Evolutionary conservation across 768 basidiomycete genomes (phyloP), one percentile per base, ranked within the genome.

Genomic region (Tricholoma sp.): DNA sequence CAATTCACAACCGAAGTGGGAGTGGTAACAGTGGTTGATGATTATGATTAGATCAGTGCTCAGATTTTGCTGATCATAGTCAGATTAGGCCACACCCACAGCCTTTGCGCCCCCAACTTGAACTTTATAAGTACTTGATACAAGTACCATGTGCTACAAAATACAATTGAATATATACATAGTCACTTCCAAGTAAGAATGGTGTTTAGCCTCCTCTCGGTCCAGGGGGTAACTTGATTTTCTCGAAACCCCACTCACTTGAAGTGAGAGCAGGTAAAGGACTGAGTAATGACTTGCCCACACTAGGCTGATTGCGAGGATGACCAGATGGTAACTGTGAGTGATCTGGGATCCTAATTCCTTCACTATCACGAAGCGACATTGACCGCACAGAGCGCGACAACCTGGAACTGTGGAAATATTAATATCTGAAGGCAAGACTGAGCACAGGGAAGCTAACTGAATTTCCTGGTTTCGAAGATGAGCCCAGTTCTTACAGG

Each of bases 401-500:
- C 35, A 83, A 65, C 24, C 5, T 27, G n/a, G 75, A 69, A 55
- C 80, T 83, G 55, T 3, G 47, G n/a, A 16, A 58, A 41, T 45
- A 63, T 45, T 54, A 55, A 29, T 32, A 29, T 52, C 57, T 27
- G 59, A 43, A 39, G 18, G 37, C 16, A 16, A 29, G 24, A 45
- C 54, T 46, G 18, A 35, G 9, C 19, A 22, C 19, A 50, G 21
- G 29, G 7, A 2, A 54, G 63, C 86, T 69, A 64, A 92, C 90
- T 85, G 84, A 24, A 90, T 77, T 68, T 95, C 91, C 50, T 85
- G 80, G 58, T 85, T 81, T 41, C 95, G 78, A 16, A 78, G 74
- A 45, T 81, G 79, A 50, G 83, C 84, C 89, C 92, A 97, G 4
- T 78, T 77, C 63, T 81, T 82, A 67, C 91, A 94, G 2, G 78